Evolutionary conservation across 2,329 filamentous ascomycete species (phyloP), one percentile per base, ranked within the genome.

Genomic region (Sarocladium strictum): DNA sequence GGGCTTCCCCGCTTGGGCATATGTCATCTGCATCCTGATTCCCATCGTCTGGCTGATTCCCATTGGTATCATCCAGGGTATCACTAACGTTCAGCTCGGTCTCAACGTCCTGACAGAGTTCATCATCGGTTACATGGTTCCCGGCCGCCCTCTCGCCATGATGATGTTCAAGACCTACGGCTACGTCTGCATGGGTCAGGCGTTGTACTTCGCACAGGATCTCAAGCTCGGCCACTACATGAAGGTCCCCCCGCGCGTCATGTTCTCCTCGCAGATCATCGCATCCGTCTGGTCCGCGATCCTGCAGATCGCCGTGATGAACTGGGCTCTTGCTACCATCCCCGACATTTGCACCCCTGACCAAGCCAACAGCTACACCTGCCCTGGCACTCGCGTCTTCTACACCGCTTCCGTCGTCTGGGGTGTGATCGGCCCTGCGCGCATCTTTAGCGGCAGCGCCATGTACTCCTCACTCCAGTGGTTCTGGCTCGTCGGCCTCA

Each of bases 141-240:
- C 86, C 0, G 86, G 86, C 24, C 77, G 78, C 2, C 86, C 86
- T 1, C 74, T 89, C 57, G 85, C 85, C 49, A 85, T 89, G 78
- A 90, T 90, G 85, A 78, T 89, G 71, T 89, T 89, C 73, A 89
- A 89, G 69, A 87, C 84, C 58, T 89, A 86, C 62, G 83, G 84
- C 52, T 87, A 86, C 64, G 80, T 87, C 55, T 82, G 76, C 69
- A 86, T 87, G 81, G 75, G 75, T 15, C 82, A 87, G 65, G 84
- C 81, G 0, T 72, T 86, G 51, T 83, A 80, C 65, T 87, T 87
- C 65, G 73, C 76, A 4, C 80, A 84, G 64, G 84, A 87, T 60
- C 74, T 87, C 61, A 87, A 86, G 65, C 75, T 86, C 2, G 84
- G 80, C 19, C 84, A 87, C 65, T 88, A 88, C 70, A 86, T 86